Evolutionary conservation across 1,284 basidiomycete species (phyloP).

Genomic region (Ganoderma boninense): DNA sequence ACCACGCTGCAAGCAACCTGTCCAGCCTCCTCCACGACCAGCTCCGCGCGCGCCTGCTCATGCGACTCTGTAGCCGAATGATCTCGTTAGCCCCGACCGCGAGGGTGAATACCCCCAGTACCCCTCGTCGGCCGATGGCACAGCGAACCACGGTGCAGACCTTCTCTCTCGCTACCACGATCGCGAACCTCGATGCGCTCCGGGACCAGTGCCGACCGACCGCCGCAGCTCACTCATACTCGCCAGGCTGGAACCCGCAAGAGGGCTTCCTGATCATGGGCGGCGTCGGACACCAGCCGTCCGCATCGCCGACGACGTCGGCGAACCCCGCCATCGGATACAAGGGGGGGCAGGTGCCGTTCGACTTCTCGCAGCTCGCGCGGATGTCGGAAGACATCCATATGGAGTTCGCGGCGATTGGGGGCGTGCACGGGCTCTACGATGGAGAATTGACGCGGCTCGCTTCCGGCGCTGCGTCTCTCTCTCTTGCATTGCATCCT

Average conservation of each 20-base stretch:
- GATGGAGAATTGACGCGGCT: no score
- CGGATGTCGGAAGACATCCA: slow-evolving; percentile 29
- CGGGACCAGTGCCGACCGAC: slow-evolving; percentile 31
- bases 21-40: slow-evolving; percentile 44
- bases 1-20: slow-evolving; percentile 55
- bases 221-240: slow-evolving; percentile 16
- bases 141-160: slow-evolving; percentile 23
- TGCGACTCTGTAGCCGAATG: slow-evolving; percentile 38
- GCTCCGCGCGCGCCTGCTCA: slow-evolving; percentile 40
- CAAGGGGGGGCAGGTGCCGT: slow-evolving; percentile 8
- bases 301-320: background rate
- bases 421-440: no score
- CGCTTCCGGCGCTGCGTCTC: no score
- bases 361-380: slow-evolving; percentile 10
- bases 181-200: slow-evolving; percentile 31
- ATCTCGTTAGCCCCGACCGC: slow-evolving; percentile 26
- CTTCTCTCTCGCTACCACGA: slow-evolving; percentile 28
- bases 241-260: slow-evolving; percentile 24
- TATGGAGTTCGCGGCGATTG: slow-evolving; percentile 36
- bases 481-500: no score
- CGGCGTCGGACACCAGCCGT: background rate
- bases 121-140: slow-evolving; percentile 11
- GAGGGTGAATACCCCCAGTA: slow-evolving; percentile 8
- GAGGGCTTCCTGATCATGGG: slow-evolving; percentile 18
- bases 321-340: slow-evolving; percentile 7